phyloP scores from a whole-genome alignment of 257 asterid species.

The Linaria vulgaris region DNA sequence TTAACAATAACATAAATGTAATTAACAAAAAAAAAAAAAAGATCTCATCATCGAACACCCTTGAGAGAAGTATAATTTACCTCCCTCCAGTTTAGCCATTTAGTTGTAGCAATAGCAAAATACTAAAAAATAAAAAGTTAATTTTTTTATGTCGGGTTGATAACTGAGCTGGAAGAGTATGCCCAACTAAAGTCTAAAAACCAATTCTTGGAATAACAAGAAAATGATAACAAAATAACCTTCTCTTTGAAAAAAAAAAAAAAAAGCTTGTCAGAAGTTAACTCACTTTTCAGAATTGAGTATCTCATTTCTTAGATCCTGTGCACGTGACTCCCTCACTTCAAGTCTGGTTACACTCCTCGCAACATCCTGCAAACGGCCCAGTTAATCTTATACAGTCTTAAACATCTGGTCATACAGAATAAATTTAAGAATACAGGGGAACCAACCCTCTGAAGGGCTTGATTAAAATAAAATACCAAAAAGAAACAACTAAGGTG shows the following conservation, averaged over 20 bases:
- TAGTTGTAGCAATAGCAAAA: not conserved
- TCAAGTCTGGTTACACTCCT: slow-evolving; percentile 85
- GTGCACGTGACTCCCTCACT: slow-evolving; percentile 82
- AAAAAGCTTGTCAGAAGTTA: slow-evolving; percentile 16
- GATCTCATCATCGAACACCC: not conserved
- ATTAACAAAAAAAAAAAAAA: not conserved
- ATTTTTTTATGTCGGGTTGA: no score
- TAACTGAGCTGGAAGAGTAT: no score
- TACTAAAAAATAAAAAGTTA: no score
- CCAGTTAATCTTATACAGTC: slow-evolving; percentile 9
- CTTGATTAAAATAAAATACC: not conserved
- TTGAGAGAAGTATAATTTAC: not conserved
- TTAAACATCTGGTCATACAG: not conserved
- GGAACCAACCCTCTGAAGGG: not conserved
- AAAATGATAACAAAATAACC: slow-evolving; percentile 4
- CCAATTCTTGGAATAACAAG: slow-evolving; percentile 10
- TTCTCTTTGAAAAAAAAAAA: not conserved
- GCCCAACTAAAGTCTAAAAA: not conserved
- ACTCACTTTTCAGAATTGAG: slow-evolving; percentile 94
- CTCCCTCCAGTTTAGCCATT: not conserved
- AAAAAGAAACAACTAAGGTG: not conserved
- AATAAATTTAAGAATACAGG: not conserved
- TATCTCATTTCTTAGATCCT: slow-evolving; percentile 89
- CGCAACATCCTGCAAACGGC: slow-evolving; percentile 70
- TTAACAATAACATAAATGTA: slow-evolving; percentile 1